These are phyloP conservation scores for Arthrobotrys entomopaga DNA, from an alignment of 2,329 filamentous ascomycete species.

Conservation along the genomic window DNA sequence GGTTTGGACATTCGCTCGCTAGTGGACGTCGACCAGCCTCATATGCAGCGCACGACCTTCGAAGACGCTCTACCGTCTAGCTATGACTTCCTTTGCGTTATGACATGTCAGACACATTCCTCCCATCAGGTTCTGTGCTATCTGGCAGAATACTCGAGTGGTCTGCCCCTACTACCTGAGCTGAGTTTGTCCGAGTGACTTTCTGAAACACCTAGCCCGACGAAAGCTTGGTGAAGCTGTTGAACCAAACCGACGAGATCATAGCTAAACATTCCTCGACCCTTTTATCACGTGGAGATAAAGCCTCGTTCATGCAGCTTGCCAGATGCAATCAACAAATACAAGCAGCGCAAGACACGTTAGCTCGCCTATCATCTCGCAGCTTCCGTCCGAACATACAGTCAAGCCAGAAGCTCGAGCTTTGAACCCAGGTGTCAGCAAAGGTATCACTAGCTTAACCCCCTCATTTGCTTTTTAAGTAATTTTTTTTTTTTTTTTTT, in stretches of 20 bases:
- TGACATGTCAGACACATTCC: slow-evolving; percentile 5
- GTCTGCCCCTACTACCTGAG: slow-evolving; percentile 19
- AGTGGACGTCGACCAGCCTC: slow-evolving; percentile 22
- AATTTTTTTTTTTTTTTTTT: no score
- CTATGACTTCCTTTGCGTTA: slow-evolving; percentile 17
- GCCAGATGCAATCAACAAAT: background rate
- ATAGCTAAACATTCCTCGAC: background rate
- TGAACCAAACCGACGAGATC: background rate
- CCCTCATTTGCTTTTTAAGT: no score
- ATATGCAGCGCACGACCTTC: slow-evolving; percentile 41
- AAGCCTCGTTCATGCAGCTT: background rate
- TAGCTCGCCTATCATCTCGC: background rate
- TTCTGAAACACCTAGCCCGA: slow-evolving; percentile 43
- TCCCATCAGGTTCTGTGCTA: background rate
- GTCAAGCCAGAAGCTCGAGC: no score
- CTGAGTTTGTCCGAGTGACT: slow-evolving; percentile 32
- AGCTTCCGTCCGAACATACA: no score
- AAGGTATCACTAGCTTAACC: no score
- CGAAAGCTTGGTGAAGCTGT: background rate
- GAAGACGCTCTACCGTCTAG: slow-evolving; percentile 10
- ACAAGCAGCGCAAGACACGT: slow-evolving; percentile 6
- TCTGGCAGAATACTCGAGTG: background rate
- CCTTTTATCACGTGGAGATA: slow-evolving; percentile 34
- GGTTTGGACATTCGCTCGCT: slow-evolving; percentile 25
- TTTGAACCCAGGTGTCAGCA: no score